Conservation (phyloP, 768 basidiomycete species). For the Hypholoma sublateritium region DNA sequence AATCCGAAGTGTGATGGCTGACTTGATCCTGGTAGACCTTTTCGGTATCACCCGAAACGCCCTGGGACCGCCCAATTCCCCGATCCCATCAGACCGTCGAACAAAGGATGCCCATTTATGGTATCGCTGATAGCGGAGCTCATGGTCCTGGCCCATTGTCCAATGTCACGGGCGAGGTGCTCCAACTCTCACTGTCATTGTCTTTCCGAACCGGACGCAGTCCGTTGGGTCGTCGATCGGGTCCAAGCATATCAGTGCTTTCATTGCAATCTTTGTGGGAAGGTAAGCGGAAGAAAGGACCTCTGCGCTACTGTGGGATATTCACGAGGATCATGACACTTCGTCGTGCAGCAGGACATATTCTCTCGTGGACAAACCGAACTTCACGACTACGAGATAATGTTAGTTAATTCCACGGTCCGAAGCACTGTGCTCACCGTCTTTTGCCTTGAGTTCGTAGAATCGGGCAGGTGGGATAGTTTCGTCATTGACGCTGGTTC, state of each 20-base stretch:
- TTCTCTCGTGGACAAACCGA: conserved; percentile 77
- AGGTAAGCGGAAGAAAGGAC: no score
- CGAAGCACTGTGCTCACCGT: conserved; percentile 55
- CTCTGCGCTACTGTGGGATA: no score
- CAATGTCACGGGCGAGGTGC: no score
- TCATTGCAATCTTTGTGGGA: no score
- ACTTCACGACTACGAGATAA: conserved; percentile 68
- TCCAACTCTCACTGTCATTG: no score
- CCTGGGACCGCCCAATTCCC: background rate
- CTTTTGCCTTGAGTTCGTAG: conserved; percentile 77
- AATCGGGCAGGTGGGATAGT: conserved; percentile 83
- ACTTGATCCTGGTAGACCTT: background rate
- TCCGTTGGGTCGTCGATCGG: no score
- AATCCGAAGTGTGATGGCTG: no score
- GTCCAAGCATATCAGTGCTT: no score
- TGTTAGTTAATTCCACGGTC: background rate
- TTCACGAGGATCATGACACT: conserved; percentile 35
- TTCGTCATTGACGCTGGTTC: conserved; percentile 88
- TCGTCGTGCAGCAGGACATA: conserved; percentile 88
- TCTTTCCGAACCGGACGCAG: no score
- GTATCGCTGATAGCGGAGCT: no score
- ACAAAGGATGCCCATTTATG: no score
- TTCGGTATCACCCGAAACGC: background rate
- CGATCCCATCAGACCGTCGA: background rate
- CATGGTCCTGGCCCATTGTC: no score